Evolutionary conservation across 139 green algal species (phyloP), one percentile per base, ranked within the genome.

Genomic region (Chlorella vulgaris): DNA sequence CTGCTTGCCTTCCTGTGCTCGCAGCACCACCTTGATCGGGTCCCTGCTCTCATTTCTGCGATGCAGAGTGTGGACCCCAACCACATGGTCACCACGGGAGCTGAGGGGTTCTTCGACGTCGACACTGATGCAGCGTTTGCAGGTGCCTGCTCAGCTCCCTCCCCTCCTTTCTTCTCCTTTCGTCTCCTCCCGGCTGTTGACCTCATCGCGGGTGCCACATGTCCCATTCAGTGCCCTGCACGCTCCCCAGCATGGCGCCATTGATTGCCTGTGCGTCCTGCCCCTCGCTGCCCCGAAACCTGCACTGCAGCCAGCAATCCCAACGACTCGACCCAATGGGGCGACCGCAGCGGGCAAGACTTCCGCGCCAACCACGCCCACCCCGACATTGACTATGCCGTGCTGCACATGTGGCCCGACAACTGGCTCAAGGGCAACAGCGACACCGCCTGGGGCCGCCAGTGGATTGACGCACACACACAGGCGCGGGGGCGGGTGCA

Each of bases 331-430:
- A 43, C 1, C 7, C n/a, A 43, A 42, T 79, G 73, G 84, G 70
- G 39, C 0, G 40, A 61, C 51, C 36, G 60, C 24, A 78, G 55
- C 10, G 85, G 85, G 3, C 81, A 86, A 63, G 81, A 86, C 76
- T 86, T 89, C 38, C 26, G 74, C 3, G 31, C 81, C 40, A 89
- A 89, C 81, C 85, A 89, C 31, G 65, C 63, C 3, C 40, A 58
- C 61, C 28, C 75, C 7, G 33, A 22, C 63, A 86, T 89, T 19
- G 76, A 86, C 55, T 89, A 80, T 31, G 65, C 81, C 28, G 35
- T 65, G n/a, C 66, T 89, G 26, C 85, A 89, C 70, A 47, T 89
- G 51, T 69, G 53, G 69, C 68, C 68, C 1, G 68, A 75, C 40
- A 75, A 75, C 65, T 71, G 65, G 65, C 21, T 13, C 28, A 33